Percentiles rank a stretch among this genome's conserved stretches.
phyloP scores from a whole-genome alignment of 2,329 filamentous ascomycete species.

The Tricladium varicosporioides region DNA sequence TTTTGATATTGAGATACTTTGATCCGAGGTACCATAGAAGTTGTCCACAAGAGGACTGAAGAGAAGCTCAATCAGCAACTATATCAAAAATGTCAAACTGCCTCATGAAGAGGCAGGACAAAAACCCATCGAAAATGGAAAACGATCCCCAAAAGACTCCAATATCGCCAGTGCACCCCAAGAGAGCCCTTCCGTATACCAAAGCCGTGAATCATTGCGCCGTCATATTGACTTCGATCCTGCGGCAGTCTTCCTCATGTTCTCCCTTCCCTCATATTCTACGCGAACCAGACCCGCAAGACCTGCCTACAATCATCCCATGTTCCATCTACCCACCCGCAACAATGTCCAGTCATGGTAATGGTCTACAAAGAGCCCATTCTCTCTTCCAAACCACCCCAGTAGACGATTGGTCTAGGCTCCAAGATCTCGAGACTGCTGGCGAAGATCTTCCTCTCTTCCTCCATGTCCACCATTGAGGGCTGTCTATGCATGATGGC shows the following conservation, averaged over 20 bases:
- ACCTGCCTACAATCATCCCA: background rate
- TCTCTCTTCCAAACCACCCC: constrained; percentile 61
- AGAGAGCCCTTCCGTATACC: background rate
- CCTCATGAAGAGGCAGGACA: background rate
- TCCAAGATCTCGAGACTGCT: constrained; percentile 57
- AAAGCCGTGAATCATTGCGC: background rate
- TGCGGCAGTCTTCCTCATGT: background rate
- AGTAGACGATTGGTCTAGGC: constrained; percentile 61
- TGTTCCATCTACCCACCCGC: background rate
- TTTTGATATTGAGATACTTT: background rate
- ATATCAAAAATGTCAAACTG: background rate
- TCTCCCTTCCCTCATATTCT: background rate
- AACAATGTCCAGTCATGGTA: background rate
- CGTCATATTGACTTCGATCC: background rate
- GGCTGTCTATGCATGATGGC: constrained; percentile 57
- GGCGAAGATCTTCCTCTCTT: constrained; percentile 53
- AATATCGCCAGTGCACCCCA: background rate
- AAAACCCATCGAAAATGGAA: background rate
- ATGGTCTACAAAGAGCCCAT: constrained; percentile 38
- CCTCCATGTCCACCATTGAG: constrained; percentile 55
- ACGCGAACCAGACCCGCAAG: too few relatives aligned
- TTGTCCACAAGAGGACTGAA: background rate
- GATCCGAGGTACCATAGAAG: background rate
- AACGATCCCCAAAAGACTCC: background rate
- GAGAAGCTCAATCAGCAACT: background rate